phyloP scores from a whole-genome alignment of 805 yeast species.

The Schizosaccharomyces cryophilus region DNA sequence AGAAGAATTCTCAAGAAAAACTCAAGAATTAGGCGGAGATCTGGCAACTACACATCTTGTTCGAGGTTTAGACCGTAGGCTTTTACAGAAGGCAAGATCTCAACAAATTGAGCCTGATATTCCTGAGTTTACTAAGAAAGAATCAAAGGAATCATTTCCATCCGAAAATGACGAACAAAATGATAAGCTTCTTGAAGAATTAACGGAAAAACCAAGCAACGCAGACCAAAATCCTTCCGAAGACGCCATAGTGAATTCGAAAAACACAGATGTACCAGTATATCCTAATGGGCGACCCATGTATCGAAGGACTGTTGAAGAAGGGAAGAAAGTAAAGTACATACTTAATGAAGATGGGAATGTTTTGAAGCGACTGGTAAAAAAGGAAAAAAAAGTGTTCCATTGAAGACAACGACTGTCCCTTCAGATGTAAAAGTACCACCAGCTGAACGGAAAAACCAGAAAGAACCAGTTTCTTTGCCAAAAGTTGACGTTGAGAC shows the following conservation, averaged over 20 bases:
- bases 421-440: neutral
- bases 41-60: neutral
- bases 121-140: neutral
- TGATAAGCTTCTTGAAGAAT: neutral
- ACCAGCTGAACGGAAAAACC: neutral
- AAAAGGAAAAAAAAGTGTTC: neutral
- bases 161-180: neutral
- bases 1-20: neutral
- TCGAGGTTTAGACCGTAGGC: neutral
- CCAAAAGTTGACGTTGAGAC: neutral
- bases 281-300: neutral
- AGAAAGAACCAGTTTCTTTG: neutral
- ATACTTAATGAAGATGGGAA: neutral
- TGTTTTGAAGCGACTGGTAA: neutral
- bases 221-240: neutral
- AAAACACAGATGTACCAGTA: neutral
- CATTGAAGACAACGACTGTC: neutral
- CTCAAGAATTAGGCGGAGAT: constrained; percentile 2
- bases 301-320: neutral
- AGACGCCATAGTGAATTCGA: neutral
- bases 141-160: neutral
- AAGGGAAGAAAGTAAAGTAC: neutral
- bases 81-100: neutral
- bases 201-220: neutral
- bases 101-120: neutral